A percentile compares a stretch with the other conserved stretches of the same genome.
These are phyloP conservation scores for Magnusiomyces tetraspermus DNA, from an alignment of 1,139 yeast genomes.

Conservation along the genomic window DNA sequence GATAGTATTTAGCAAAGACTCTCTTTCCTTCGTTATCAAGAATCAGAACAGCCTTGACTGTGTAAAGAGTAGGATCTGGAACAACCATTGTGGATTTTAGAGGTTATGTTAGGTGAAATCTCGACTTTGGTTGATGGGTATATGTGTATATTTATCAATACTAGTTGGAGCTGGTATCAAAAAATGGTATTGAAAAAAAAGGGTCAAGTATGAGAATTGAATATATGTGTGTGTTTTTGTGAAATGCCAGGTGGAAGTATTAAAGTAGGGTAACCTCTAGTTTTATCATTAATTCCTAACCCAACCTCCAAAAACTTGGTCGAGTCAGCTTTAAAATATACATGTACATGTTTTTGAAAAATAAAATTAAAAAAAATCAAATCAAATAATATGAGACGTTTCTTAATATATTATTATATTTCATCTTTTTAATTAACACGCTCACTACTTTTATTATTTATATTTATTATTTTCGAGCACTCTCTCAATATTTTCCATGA, in stretches of 20 bases:
- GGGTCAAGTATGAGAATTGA: neutral
- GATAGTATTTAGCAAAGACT: conserved; percentile 76
- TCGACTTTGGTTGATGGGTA: neutral
- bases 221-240: too few relatives aligned
- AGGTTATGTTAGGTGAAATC: conserved; percentile 14
- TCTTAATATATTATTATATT: neutral
- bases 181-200: neutral
- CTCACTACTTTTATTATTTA: neutral
- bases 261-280: neutral
- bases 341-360: neutral
- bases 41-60: conserved; percentile 67
- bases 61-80: conserved; percentile 39
- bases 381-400: too few relatives aligned
- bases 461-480: neutral
- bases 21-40: conserved; percentile 78
- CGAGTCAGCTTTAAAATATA: neutral
- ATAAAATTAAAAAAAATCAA: too few relatives aligned
- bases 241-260: neutral
- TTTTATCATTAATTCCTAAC: neutral
- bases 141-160: neutral
- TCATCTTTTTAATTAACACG: neutral
- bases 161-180: neutral
- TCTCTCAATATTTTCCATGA: neutral
- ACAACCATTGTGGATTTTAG: conserved; percentile 13
- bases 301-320: neutral